These are phyloP conservation scores for Trichosporon asahii DNA, from an alignment of 1,284 basidiomycete genomes.

Conservation along the genomic window DNA sequence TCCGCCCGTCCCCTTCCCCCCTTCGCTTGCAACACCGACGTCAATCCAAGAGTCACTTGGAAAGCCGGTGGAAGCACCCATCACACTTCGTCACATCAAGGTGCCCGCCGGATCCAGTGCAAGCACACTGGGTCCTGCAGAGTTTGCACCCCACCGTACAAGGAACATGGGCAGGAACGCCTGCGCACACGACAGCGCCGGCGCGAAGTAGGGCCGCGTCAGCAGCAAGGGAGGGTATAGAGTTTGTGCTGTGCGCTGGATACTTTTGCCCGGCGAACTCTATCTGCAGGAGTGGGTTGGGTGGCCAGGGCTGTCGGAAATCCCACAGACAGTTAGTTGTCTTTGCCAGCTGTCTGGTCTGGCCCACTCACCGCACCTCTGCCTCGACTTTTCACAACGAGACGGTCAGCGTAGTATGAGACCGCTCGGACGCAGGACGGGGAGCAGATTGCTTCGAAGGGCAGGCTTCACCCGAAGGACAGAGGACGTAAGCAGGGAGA, in stretches of 20 bases:
- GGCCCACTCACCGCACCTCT: too few species aligned
- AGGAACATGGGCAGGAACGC: background rate
- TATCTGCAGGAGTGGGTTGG: background rate
- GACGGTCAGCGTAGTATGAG: too few species aligned
- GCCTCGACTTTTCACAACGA: too few species aligned
- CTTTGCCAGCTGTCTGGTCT: too few species aligned
- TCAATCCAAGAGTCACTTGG: too few species aligned
- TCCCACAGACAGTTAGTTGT: background rate
- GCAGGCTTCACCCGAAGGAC: background rate
- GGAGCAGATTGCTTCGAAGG: background rate
- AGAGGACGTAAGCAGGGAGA: background rate
- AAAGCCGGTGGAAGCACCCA: too few species aligned
- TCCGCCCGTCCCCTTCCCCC: too few species aligned
- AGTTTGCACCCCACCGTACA: background rate
- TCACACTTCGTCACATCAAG: background rate
- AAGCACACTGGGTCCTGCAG: background rate
- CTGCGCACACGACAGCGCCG: background rate
- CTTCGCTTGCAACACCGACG: too few species aligned
- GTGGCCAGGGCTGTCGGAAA: background rate
- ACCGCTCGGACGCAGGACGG: too few species aligned
- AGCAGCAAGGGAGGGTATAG: background rate
- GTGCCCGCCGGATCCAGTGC: background rate
- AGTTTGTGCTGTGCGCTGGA: background rate
- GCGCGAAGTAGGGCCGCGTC: background rate
- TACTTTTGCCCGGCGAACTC: slow-evolving; percentile 1